Conservation (phyloP, 345 rosid species). For the Rhizophora mangle region DNA sequence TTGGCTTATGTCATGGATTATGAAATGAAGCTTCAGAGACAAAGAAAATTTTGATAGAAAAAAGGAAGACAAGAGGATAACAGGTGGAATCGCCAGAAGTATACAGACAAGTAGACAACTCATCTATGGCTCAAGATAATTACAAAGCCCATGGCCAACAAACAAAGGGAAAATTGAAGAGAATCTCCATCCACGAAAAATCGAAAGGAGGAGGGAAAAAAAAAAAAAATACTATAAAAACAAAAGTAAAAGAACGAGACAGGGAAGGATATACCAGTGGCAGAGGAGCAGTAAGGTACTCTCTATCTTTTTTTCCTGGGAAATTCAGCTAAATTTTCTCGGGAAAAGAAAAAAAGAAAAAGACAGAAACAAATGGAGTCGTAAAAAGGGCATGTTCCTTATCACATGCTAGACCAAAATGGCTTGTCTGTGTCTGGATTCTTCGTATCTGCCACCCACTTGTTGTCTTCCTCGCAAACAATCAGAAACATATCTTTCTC, state of each 20-base stretch:
- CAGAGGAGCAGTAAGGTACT: background rate
- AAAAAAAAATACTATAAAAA: background rate
- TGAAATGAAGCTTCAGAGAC: no score
- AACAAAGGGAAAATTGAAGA: background rate
- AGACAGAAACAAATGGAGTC: no score
- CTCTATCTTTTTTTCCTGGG: background rate
- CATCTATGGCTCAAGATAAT: no score
- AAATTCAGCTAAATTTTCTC: background rate
- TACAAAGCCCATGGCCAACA: no score
- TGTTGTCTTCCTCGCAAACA: conserved; percentile 40
- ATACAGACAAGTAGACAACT: no score
- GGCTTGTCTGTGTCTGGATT: conserved; percentile 66
- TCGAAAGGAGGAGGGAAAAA: no score
- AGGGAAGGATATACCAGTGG: background rate
- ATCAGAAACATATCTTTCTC: conserved; percentile 28
- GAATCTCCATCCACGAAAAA: conserved; percentile 5
- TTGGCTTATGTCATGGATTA: no score
- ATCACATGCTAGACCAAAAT: conserved; percentile 30
- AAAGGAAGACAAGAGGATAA: no score
- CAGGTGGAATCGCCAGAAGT: no score
- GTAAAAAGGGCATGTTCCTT: background rate
- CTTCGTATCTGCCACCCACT: conserved; percentile 48
- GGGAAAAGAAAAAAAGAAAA: background rate
- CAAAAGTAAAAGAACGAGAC: background rate
- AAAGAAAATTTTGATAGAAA: no score